phyloP scores from a whole-genome alignment of 805 yeast genomes.

The Candida nemodendra region DNA sequence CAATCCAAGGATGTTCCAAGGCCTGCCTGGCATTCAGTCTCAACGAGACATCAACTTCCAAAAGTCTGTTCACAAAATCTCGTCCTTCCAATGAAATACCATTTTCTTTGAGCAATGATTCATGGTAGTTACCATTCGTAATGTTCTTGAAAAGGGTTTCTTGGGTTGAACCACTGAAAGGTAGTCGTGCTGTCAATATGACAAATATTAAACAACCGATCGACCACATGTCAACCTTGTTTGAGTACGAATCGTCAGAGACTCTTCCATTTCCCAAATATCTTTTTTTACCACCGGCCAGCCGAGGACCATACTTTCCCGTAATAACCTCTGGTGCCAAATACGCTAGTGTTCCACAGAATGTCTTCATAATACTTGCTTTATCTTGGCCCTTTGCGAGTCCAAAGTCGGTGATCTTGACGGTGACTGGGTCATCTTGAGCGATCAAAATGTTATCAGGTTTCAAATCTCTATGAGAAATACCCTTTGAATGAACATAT shows the following conservation, averaged over 20 bases:
- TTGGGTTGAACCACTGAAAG: slow-evolving; percentile 92
- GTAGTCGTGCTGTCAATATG: slow-evolving; percentile 86
- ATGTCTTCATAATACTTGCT: slow-evolving; percentile 87
- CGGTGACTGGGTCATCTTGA: slow-evolving; percentile 83
- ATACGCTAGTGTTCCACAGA: slow-evolving; percentile 96
- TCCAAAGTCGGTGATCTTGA: slow-evolving; percentile 97
- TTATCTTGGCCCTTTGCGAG: slow-evolving; percentile 86
- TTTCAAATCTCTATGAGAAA: slow-evolving; percentile 93
- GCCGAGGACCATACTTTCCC: slow-evolving; percentile 47
- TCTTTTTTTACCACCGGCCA: slow-evolving; percentile 22
- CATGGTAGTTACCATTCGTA: slow-evolving; percentile 74
- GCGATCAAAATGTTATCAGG: slow-evolving; percentile 94
- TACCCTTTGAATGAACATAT: slow-evolving; percentile 86
- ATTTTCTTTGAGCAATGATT: slow-evolving; percentile 60
- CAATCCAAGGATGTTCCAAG: slow-evolving; percentile 80
- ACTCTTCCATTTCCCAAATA: slow-evolving; percentile 34
- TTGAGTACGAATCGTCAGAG: slow-evolving; percentile 57
- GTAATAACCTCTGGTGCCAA: slow-evolving; percentile 91
- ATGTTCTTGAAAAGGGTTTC: slow-evolving; percentile 79
- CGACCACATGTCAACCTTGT: slow-evolving; percentile 96
- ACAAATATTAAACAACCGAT: slow-evolving; percentile 93
- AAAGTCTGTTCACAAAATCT: slow-evolving; percentile 65
- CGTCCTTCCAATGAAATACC: slow-evolving; percentile 67
- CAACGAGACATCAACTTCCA: slow-evolving; percentile 72
- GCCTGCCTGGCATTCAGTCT: slow-evolving; percentile 79